Conservation (phyloP, 371 early-diverging fungal genomes). For the Mucor racemosus region DNA sequence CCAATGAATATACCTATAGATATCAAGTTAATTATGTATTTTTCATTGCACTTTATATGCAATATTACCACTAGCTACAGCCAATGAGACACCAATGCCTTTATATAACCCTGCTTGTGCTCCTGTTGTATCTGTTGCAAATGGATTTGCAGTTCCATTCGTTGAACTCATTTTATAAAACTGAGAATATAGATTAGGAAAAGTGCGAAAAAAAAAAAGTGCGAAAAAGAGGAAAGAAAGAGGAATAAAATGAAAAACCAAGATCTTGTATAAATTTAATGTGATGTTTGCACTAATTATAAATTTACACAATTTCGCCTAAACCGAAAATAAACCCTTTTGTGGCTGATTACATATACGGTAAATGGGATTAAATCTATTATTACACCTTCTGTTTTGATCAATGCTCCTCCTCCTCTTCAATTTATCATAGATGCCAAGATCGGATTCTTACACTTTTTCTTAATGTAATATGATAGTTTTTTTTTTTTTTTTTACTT, state of each 20-base stretch:
- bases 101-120: constrained; percentile 65
- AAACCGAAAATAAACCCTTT: constrained; percentile 6
- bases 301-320: neutral
- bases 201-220: neutral
- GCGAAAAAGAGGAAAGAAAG: neutral
- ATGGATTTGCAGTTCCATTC: constrained; percentile 36
- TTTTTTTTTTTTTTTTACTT: too few species aligned
- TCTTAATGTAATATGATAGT: too few species aligned
- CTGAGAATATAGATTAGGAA: neutral
- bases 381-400: too few species aligned
- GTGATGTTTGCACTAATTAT: constrained; percentile 5
- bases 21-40: neutral
- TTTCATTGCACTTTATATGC: neutral
- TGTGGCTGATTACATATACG: constrained; percentile 1
- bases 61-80: constrained; percentile 67
- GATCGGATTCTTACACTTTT: too few species aligned
- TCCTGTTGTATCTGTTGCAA: constrained; percentile 32
- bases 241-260: too few species aligned
- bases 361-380: neutral
- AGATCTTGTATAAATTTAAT: neutral
- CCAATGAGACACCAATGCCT: constrained; percentile 85
- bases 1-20: constrained; percentile 84
- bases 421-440: neutral
- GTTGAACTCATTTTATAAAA: constrained; percentile 17
- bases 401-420: neutral